Percentiles rank a stretch among this genome's conserved stretches.
phyloP scores from a whole-genome alignment of 306 rosid species.

The Fagus sylvatica region DNA sequence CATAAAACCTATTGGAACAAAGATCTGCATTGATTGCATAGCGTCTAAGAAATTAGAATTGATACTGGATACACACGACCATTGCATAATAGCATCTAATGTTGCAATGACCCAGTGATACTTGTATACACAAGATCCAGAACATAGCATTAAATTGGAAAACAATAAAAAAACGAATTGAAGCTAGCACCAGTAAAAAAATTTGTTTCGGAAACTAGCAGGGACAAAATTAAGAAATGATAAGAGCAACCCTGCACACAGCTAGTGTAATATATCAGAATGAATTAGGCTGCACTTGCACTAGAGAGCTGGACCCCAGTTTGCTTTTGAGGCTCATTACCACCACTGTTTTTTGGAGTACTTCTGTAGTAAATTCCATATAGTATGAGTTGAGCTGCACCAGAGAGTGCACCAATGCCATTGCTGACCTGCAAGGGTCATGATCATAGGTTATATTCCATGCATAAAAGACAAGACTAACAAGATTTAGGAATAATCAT shows the following conservation, averaged over 20 bases:
- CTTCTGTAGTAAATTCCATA: slow-evolving; percentile 36
- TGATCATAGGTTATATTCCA: not conserved
- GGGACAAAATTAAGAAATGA: too few relatives aligned
- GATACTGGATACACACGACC: not conserved
- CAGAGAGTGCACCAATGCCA: slow-evolving; percentile 58
- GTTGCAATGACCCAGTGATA: not conserved
- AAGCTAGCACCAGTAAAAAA: too few relatives aligned
- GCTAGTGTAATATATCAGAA: not conserved
- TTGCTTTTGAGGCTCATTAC: slow-evolving; percentile 15
- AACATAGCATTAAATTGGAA: not conserved
- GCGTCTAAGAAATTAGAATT: too few relatives aligned
- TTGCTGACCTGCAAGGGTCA: slow-evolving; percentile 64
- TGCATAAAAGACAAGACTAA: not conserved
- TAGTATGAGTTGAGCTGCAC: slow-evolving; percentile 51
- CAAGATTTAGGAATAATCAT: not conserved
- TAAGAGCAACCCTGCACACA: too few relatives aligned
- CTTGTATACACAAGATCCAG: not conserved
- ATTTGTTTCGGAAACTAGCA: too few relatives aligned
- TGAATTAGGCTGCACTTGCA: not conserved
- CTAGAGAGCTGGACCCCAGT: slow-evolving; percentile 39
- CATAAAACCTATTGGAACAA: too few relatives aligned
- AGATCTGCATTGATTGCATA: too few relatives aligned
- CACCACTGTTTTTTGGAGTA: slow-evolving; percentile 10
- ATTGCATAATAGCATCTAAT: not conserved
- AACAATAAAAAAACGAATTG: too few relatives aligned